These are phyloP conservation scores for Alternaria alternata DNA, from an alignment of 2,329 filamentous ascomycete genomes.

Conservation along the genomic window DNA sequence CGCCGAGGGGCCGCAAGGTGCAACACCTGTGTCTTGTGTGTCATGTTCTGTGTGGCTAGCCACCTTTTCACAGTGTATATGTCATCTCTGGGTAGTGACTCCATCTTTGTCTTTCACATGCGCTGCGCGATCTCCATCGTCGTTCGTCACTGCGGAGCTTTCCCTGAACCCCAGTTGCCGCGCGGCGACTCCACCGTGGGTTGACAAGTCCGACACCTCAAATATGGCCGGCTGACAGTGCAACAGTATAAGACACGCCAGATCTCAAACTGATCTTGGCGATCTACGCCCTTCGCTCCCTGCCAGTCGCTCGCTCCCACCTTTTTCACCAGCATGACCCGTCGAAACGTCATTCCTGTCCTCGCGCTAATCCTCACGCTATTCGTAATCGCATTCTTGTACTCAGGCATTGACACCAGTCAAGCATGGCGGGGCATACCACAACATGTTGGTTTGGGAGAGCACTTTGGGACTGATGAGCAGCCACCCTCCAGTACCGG, in stretches of 20 bases:
- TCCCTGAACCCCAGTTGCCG: conserved; percentile 14
- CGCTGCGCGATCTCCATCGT: neutral
- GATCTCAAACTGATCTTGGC: neutral
- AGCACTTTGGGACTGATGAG: conserved; percentile 35
- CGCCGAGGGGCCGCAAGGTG: conserved; percentile 13
- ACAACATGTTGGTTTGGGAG: conserved; percentile 53
- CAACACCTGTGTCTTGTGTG: conserved; percentile 8
- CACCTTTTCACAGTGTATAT: neutral
- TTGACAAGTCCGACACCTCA: conserved; percentile 9
- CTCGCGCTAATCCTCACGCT: conserved; percentile 39
- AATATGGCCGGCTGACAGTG: conserved; percentile 8
- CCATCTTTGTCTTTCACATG: neutral
- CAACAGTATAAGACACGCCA: conserved; percentile 3
- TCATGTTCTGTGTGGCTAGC: conserved; percentile 1
- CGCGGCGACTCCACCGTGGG: conserved; percentile 25
- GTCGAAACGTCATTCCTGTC: conserved; percentile 41
- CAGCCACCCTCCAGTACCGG: conserved; percentile 16
- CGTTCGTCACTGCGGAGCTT: conserved; percentile 9
- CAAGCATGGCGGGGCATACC: conserved; percentile 51
- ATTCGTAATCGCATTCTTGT: conserved; percentile 52
- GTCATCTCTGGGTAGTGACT: conserved; percentile 2
- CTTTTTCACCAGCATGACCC: conserved; percentile 32
- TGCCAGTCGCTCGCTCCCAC: conserved; percentile 6
- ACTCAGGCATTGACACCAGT: conserved; percentile 43
- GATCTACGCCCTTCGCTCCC: neutral